phyloP scores from a whole-genome alignment of 306 rosid genomes.

The Purshia tridentata region DNA sequence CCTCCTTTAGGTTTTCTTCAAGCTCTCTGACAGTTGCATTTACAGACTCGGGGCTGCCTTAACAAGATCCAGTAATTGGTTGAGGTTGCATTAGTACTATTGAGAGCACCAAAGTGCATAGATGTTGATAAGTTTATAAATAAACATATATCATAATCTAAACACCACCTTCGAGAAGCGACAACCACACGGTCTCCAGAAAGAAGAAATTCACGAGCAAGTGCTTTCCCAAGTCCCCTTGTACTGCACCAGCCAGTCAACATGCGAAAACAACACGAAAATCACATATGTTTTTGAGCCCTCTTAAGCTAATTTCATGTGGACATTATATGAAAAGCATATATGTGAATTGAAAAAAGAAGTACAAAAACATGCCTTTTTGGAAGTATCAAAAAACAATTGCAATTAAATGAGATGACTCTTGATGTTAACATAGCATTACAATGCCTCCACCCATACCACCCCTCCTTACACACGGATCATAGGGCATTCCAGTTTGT shows the following conservation, averaged over 20 bases:
- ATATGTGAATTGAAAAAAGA: background rate
- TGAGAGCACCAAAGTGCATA: constrained; percentile 18
- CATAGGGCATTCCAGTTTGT: background rate
- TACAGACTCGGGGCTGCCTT: constrained; percentile 79
- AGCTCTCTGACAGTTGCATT: constrained; percentile 71
- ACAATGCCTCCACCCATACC: background rate
- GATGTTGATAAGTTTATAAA: constrained; percentile 1
- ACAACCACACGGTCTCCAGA: constrained; percentile 84
- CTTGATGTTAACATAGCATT: background rate
- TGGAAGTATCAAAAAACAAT: background rate
- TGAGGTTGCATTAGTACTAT: constrained; percentile 30
- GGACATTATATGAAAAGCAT: background rate
- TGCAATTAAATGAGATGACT: background rate
- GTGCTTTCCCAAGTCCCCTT: constrained; percentile 93
- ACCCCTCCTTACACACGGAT: background rate
- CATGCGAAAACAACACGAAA: constrained; percentile 20
- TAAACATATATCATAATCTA: constrained; percentile 17
- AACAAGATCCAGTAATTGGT: constrained; percentile 28
- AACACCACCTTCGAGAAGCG: constrained; percentile 86
- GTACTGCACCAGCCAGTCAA: constrained; percentile 60
- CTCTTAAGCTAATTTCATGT: background rate
- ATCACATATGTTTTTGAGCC: background rate
- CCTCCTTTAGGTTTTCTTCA: constrained; percentile 77
- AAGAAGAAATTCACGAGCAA: constrained; percentile 92
- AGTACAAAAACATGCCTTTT: background rate